Conservation (phyloP, 441 rosid species). For the Aleurites moluccanus region DNA sequence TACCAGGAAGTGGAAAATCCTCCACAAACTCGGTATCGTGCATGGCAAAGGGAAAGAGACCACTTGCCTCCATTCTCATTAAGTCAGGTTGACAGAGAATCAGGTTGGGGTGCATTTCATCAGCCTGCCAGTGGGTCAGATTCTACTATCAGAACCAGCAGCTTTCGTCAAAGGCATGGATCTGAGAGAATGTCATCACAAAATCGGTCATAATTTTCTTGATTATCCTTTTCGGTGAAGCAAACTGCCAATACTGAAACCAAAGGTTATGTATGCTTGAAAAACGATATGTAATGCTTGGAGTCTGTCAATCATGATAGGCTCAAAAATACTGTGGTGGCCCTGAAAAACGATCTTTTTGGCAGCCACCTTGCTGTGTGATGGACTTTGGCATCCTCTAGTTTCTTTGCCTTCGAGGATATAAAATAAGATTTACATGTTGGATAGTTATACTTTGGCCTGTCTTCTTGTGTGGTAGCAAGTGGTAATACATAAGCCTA, state of each 20-base stretch:
- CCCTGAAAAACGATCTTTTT: conserved; percentile 33
- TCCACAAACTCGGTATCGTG: conserved; percentile 40
- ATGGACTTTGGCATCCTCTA: conserved; percentile 45
- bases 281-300: conserved; percentile 42
- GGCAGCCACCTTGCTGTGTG: conserved; percentile 40
- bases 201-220: conserved; percentile 41
- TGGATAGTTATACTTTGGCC: background rate
- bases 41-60: conserved; percentile 96
- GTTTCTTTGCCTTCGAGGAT: conserved; percentile 39
- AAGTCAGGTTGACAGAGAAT: conserved; percentile 70
- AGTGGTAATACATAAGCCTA: too few species aligned
- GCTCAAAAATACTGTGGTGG: conserved; percentile 41
- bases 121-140: conserved; percentile 53
- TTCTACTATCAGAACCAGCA: conserved; percentile 41
- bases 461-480: background rate
- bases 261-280: conserved; percentile 45
- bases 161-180: conserved; percentile 78
- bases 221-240: conserved; percentile 33
- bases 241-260: conserved; percentile 39
- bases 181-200: conserved; percentile 67
- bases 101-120: conserved; percentile 56
- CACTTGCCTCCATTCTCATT: conserved; percentile 51
- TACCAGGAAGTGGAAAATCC: conserved; percentile 61
- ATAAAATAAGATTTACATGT: conserved; percentile 34
- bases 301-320: conserved; percentile 27